Evolutionary conservation across 805 yeast species (phyloP), one percentile per base, ranked within the genome.

Genomic region (Candida nitratophila): DNA sequence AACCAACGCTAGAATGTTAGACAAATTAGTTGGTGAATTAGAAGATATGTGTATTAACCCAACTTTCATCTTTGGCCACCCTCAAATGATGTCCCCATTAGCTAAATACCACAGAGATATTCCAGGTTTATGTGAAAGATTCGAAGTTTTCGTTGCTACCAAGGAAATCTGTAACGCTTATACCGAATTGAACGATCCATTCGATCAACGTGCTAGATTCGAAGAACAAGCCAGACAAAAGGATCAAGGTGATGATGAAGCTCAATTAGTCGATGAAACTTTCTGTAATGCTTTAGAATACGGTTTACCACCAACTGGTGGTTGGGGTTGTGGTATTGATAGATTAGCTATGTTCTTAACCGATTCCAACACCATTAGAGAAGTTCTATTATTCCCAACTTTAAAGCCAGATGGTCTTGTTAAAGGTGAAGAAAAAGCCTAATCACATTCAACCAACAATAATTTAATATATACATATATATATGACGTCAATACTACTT

Each of bases 291-390:
- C 99, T 54, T 79, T 91, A 61, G 99, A 91, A 74, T 91, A 88
- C 68, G 99, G 98, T 70, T 78, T 91, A 61, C 99, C 99, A 48
- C 99, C 99, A 60, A 93, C 98, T 57, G 98, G 95, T 68, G 99
- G 99, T 56, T 91, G 98, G 98, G 99, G 99, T 58, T 84, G 96
- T 72, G 99, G 99, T 78, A 90, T 91, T 56, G 99, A 91, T 71
- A 85, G 99, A 76, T 66, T 91, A 63, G 89, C 96, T 62, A 91
- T 91, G 99, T 93, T 93, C 76, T 79, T 93, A 73, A 93, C 98
- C 50, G 81, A 93, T 70, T 86, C 96, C 47, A 86, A 89, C 75
- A 86, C 96, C 55, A 91, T 91, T 63, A 88, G 96, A 82, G 99
- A 91, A 74, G 98, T 91, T 40, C 76, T 91, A 56, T 73, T 93